phyloP scores from a whole-genome alignment of 768 basidiomycete genomes.

The Boletus barrowsii region DNA sequence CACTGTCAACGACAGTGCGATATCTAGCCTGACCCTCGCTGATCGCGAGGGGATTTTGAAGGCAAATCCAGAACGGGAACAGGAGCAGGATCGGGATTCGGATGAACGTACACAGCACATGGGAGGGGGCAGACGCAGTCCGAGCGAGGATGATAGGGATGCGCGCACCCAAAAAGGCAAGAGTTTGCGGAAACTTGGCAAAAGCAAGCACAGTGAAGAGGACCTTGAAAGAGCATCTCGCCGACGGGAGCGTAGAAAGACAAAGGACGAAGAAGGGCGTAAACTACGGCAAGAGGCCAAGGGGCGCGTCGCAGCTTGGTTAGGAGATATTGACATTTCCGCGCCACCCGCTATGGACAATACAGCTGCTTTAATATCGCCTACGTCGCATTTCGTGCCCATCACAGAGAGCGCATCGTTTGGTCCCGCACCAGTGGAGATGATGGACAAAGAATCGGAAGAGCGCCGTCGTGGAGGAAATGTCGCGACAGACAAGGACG shows the following conservation, averaged over 20 bases:
- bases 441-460: not conserved
- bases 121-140: slow-evolving; percentile 20
- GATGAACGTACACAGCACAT: slow-evolving; percentile 33
- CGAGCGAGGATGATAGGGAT: slow-evolving; percentile 32
- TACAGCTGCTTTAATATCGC: slow-evolving; percentile 33
- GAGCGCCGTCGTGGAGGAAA: slow-evolving; percentile 3
- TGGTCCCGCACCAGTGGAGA: slow-evolving; percentile 5
- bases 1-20: slow-evolving; percentile 42
- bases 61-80: slow-evolving; percentile 18
- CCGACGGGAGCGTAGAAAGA: slow-evolving; percentile 26
- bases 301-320: slow-evolving; percentile 75
- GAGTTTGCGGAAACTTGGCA: slow-evolving; percentile 18
- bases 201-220: slow-evolving; percentile 27
- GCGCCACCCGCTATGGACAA: slow-evolving; percentile 46
- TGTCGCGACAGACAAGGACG: slow-evolving; percentile 12
- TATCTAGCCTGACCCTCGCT: slow-evolving; percentile 45
- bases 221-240: slow-evolving; percentile 24
- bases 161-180: slow-evolving; percentile 30
- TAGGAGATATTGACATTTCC: slow-evolving; percentile 62
- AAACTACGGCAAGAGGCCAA: slow-evolving; percentile 49
- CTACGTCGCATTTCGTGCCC: slow-evolving; percentile 29
- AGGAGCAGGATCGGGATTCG: slow-evolving; percentile 31
- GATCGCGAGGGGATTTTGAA: slow-evolving; percentile 23
- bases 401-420: slow-evolving; percentile 25
- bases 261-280: slow-evolving; percentile 37